These are phyloP conservation scores for Geotrichum bryndzae DNA, from an alignment of 1,139 yeast species.

Conservation along the genomic window DNA sequence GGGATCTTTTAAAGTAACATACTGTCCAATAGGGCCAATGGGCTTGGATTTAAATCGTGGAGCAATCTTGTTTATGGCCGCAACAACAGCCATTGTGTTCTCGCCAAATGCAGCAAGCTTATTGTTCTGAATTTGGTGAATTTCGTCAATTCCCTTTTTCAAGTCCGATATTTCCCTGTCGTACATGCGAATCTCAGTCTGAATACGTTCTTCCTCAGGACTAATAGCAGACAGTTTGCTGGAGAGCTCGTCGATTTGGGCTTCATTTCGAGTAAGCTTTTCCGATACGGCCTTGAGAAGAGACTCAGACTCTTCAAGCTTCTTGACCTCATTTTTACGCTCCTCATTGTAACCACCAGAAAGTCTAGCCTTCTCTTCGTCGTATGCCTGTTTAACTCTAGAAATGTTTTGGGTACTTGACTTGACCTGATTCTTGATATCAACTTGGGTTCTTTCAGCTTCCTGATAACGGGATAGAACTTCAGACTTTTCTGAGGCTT, in stretches of 20 bases:
- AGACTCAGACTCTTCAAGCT: neutral
- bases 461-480: neutral
- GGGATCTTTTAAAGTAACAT: slow-evolving; percentile 52
- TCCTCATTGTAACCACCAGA: slow-evolving; percentile 12
- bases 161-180: slow-evolving; percentile 15
- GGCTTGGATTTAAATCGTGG: slow-evolving; percentile 46
- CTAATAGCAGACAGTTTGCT: slow-evolving; percentile 22
- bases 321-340: neutral
- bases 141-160: slow-evolving; percentile 24
- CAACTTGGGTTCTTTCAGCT: slow-evolving; percentile 8
- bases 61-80: slow-evolving; percentile 37
- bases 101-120: slow-evolving; percentile 43
- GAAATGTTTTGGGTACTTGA: neutral
- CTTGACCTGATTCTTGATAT: slow-evolving; percentile 1
- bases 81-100: slow-evolving; percentile 40
- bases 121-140: slow-evolving; percentile 21
- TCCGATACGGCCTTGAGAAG: neutral
- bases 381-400: neutral
- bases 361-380: slow-evolving; percentile 3
- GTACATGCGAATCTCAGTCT: neutral
- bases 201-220: slow-evolving; percentile 11
- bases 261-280: neutral
- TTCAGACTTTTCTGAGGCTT: neutral
- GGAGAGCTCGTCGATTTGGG: neutral
- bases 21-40: slow-evolving; percentile 78